Evolutionary conservation across 768 basidiomycete genomes (phyloP).

Genomic region (Pholiota conissans): DNA sequence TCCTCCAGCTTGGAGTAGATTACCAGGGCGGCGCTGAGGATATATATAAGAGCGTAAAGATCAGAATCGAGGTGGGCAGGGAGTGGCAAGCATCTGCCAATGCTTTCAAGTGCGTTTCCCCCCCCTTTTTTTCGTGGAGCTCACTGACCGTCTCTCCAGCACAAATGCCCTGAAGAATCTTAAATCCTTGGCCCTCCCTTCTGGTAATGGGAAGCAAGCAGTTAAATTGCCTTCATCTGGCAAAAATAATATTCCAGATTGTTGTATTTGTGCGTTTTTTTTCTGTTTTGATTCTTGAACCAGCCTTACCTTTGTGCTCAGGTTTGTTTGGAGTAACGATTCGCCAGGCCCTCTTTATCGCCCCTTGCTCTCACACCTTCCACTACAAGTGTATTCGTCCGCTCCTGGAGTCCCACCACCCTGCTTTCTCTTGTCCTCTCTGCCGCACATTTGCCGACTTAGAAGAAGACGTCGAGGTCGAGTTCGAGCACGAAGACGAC

Average conservation of each 20-base stretch:
- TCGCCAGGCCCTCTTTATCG: conserved; percentile 95
- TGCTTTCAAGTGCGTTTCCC: conserved; percentile 79
- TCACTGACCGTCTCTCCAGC: conserved; percentile 32
- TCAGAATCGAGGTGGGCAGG: conserved; percentile 82
- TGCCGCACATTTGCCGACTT: conserved; percentile 95
- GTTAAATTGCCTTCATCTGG: conserved; percentile 16
- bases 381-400: conserved; percentile 98
- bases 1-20: conserved; percentile 94
- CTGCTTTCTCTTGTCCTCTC: conserved; percentile 92
- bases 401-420: conserved; percentile 83
- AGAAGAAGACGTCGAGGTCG: conserved; percentile 88
- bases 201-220: conserved; percentile 18
- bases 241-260: conserved; percentile 65
- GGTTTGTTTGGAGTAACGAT: conserved; percentile 85
- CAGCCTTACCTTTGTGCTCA: conserved; percentile 17
- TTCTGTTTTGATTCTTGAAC: too few relatives aligned
- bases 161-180: conserved; percentile 78
- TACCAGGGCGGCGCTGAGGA: conserved; percentile 98
- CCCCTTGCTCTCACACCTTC: conserved; percentile 95
- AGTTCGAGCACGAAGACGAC: conserved; percentile 31
- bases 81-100: conserved; percentile 91
- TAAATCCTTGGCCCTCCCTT: conserved; percentile 57
- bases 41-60: conserved; percentile 96
- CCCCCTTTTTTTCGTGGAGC: conserved; percentile 4
- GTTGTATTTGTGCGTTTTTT: conserved; percentile 81